A percentile compares a stretch with the other conserved stretches of the same genome.
These are phyloP conservation scores for Stachybotrys chartarum DNA, from an alignment of 2,329 filamentous ascomycete species.

Conservation along the genomic window DNA sequence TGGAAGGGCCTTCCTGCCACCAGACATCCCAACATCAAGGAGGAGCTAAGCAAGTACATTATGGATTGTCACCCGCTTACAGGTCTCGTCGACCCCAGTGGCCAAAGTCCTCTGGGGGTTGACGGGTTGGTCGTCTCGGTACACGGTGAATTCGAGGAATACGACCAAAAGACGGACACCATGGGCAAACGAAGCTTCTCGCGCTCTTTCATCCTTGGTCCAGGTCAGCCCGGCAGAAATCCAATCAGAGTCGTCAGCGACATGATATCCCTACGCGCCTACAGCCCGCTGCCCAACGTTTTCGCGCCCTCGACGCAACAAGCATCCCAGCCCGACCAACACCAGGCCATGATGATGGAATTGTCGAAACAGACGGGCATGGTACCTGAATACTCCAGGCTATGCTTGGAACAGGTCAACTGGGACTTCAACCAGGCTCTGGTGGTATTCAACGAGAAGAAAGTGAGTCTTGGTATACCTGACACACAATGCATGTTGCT, in stretches of 20 bases:
- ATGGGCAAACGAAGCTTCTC: conserved; percentile 71
- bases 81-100: conserved; percentile 62
- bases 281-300: conserved; percentile 41
- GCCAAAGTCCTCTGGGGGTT: conserved; percentile 57
- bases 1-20: conserved; percentile 69
- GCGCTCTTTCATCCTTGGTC: conserved; percentile 71
- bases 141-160: conserved; percentile 80
- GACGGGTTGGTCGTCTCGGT: conserved; percentile 71
- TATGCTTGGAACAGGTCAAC: conserved; percentile 71
- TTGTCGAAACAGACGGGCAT: conserved; percentile 74
- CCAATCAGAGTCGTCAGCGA: conserved; percentile 73
- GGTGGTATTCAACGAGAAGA: conserved; percentile 67
- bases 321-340: conserved; percentile 31
- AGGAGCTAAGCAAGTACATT: conserved; percentile 65
- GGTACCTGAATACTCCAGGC: conserved; percentile 68
- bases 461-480: conserved; percentile 39
- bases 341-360: conserved; percentile 66
- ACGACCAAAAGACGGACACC: conserved; percentile 47
- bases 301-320: conserved; percentile 24
- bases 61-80: conserved; percentile 74
- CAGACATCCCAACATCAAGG: conserved; percentile 63
- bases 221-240: conserved; percentile 57
- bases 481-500: background rate
- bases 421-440: conserved; percentile 78
- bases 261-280: conserved; percentile 66